phyloP scores from a whole-genome alignment of 2,329 filamentous ascomycete genomes.

The Neopestalotiopsis clavispora region DNA sequence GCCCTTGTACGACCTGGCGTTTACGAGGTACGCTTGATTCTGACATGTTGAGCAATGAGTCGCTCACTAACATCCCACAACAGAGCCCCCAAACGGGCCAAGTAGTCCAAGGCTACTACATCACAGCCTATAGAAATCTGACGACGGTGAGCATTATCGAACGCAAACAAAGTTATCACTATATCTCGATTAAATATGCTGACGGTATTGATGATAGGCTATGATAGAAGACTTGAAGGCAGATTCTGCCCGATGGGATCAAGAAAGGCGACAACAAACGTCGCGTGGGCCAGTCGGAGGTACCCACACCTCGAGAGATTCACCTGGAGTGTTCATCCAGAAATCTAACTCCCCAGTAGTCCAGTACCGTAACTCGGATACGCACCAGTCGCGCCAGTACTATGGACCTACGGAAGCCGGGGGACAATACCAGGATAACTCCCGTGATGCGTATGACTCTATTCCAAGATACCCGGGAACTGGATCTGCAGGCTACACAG shows the following conservation, averaged over 20 bases:
- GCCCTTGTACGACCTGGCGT: constrained; percentile 77
- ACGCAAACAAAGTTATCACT: not conserved
- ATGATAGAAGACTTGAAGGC: constrained; percentile 69
- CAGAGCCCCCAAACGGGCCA: constrained; percentile 62
- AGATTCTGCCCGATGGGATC: constrained; percentile 66
- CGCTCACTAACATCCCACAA: constrained; percentile 24
- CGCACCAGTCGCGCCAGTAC: constrained; percentile 50
- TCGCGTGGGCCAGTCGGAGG: constrained; percentile 60
- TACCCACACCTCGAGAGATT: constrained; percentile 60
- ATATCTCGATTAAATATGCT: constrained; percentile 21
- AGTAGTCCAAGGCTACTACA: constrained; percentile 74
- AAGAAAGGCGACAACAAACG: constrained; percentile 61
- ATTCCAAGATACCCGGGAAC: constrained; percentile 56
- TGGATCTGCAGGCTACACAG: constrained; percentile 54
- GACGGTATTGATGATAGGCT: constrained; percentile 47
- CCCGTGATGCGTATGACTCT: constrained; percentile 45
- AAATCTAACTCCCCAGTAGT: constrained; percentile 65
- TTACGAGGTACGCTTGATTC: constrained; percentile 63
- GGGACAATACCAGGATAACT: constrained; percentile 39
- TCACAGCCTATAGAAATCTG: constrained; percentile 79
- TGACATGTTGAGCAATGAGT: constrained; percentile 9
- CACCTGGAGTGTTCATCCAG: constrained; percentile 52
- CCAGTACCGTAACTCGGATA: constrained; percentile 62
- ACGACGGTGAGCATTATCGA: constrained; percentile 66
- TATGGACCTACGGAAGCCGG: constrained; percentile 47